Percentiles rank a stretch among this genome's conserved stretches.
Conservation (phyloP, 495 filamentous ascomycete species). For the Xylaria curta region DNA sequence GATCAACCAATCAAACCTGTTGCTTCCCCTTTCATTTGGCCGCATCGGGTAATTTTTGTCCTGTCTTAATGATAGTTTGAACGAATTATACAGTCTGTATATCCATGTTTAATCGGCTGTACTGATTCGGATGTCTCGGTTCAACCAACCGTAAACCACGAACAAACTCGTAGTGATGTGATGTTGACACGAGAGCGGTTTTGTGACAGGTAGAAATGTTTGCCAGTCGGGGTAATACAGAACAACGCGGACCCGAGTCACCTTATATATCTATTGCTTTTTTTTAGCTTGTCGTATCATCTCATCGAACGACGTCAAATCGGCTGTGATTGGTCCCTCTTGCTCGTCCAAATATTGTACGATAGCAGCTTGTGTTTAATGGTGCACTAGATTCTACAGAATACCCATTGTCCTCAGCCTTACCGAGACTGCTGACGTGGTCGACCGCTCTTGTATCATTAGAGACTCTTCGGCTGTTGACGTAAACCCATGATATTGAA, state of each 20-base stretch:
- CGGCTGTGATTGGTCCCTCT: slow-evolving; percentile 4
- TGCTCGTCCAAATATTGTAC: neutral
- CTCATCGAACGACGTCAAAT: neutral
- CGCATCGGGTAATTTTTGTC: slow-evolving; percentile 16
- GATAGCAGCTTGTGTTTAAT: neutral
- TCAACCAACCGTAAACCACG: neutral
- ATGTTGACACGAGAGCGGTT: neutral
- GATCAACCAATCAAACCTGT: neutral
- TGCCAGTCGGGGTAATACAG: slow-evolving; percentile 4
- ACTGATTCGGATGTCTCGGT: slow-evolving; percentile 6
- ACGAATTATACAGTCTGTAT: neutral
- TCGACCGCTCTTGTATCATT: neutral
- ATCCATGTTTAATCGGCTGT: neutral
- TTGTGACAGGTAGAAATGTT: neutral
- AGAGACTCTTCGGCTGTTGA: neutral
- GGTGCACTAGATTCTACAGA: neutral
- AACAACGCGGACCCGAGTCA: neutral
- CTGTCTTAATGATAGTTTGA: neutral
- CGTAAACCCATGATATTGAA: neutral
- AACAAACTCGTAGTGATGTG: slow-evolving; percentile 7
- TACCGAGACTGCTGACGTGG: slow-evolving; percentile 17
- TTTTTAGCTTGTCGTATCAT: neutral
- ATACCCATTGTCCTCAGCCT: slow-evolving; percentile 9
- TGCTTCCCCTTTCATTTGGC: slow-evolving; percentile 1
- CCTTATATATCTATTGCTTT: neutral